These are phyloP conservation scores for Penicillium sp. DNA, from an alignment of 2,329 filamentous ascomycete genomes.

Conservation along the genomic window DNA sequence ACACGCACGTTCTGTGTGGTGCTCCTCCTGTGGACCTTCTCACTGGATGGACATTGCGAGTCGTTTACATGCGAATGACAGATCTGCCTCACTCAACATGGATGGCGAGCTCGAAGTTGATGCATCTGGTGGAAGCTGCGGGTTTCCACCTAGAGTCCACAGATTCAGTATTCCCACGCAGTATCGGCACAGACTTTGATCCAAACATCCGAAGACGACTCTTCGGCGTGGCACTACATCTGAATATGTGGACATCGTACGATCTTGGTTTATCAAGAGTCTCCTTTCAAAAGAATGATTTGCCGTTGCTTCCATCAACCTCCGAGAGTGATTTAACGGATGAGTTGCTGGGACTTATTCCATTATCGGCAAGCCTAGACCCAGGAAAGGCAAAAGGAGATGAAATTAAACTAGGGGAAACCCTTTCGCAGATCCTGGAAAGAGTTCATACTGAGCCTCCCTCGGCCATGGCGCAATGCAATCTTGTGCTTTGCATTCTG, in stretches of 20 bases:
- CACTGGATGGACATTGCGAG: constrained; percentile 51
- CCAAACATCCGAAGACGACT: constrained; percentile 44
- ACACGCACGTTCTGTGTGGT: constrained; percentile 28
- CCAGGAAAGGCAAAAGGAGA: constrained; percentile 46
- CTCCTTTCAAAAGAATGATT: constrained; percentile 42
- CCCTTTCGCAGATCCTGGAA: constrained; percentile 42
- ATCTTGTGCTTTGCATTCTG: constrained; percentile 55
- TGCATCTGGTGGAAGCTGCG: constrained; percentile 56
- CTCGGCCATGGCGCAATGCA: constrained; percentile 53
- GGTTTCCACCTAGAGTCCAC: constrained; percentile 27
- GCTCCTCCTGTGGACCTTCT: constrained; percentile 30
- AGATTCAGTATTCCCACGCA: constrained; percentile 16
- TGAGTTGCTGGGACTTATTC: constrained; percentile 53
- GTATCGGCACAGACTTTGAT: constrained; percentile 14
- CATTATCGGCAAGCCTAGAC: constrained; percentile 54
- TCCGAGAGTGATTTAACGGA: constrained; percentile 49
- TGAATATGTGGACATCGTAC: constrained; percentile 60
- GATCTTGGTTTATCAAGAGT: constrained; percentile 58
- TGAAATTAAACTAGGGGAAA: constrained; percentile 44
- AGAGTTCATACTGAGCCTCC: constrained; percentile 44
- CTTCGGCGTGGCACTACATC: constrained; percentile 54
- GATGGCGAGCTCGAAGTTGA: constrained; percentile 33
- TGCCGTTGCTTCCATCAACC: constrained; percentile 35
- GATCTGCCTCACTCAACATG: constrained; percentile 52
- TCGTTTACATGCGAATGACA: constrained; percentile 54